Base-by-base conservation (phyloP, 495 filamentous ascomycete genomes). In the Annulohypoxylon stygium region DNA sequence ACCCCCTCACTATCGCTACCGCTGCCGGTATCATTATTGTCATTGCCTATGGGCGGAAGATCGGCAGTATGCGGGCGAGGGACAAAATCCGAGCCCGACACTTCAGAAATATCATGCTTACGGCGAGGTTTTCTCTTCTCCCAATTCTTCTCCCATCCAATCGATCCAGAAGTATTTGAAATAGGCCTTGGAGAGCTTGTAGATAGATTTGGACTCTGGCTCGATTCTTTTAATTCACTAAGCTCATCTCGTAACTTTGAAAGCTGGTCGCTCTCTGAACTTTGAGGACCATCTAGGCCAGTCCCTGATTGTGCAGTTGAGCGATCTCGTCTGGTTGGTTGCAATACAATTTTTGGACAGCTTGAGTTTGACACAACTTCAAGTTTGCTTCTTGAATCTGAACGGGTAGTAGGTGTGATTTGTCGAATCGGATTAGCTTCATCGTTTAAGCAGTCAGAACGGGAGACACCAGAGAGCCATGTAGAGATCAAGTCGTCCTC, bases 201-300 rank as follows among this genome's bases (percentile, higher is more conserved):
- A 20, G 77, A 74, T 16, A 20, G 64, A 33, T 58, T 43, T 65
- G 67, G 53, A 41, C 63, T 75, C 3, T 18, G 68, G 11, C 47
- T 69, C 25, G 59, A 75, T 33, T 63, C 63, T 74, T 45, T 59
- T 34, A 69, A 7, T 48, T 55, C 58, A 45, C 66, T 65, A 14
- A 60, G 30, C 4, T 57, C 48, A 55, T 65, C 41, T 51, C 67
- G 70, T 23, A 69, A 67, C n/a, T 73, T 67, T 4, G 67, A 63
- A n/a, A 70, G 43, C 18, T 59, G 68, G 1, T 66, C 77, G 16
- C 77, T 69, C 11, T 71, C 61, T 26, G 77, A 77, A 66, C 77
- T 77, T 10, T 61, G 73, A 11, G 75, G 77, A 4, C 75, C 77
- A 48, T 79, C 75, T 3, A 77, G 67, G 16, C 77, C 77, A 33